Evolutionary conservation across 768 basidiomycete genomes (phyloP).

Genomic region (Boletales sp.): DNA sequence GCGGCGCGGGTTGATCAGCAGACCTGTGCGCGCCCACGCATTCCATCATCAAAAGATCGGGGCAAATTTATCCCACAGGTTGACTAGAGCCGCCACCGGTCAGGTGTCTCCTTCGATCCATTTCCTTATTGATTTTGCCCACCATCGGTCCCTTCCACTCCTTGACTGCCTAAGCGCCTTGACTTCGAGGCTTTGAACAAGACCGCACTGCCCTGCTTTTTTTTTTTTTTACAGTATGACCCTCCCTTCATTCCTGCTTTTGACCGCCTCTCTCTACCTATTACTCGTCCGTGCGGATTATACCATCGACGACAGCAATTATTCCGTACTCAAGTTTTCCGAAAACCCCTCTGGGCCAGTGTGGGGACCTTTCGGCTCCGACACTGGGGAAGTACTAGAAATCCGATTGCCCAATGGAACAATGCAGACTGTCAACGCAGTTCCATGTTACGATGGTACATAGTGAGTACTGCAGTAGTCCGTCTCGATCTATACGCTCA

Average conservation of each 20-base stretch:
- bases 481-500: slow-evolving; percentile 4
- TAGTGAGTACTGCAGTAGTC: slow-evolving; percentile 16
- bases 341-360: slow-evolving; percentile 26
- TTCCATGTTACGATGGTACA: slow-evolving; percentile 23
- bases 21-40: neutral
- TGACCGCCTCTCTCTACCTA: neutral
- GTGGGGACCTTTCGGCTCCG: slow-evolving; percentile 25
- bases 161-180: neutral
- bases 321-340: slow-evolving; percentile 22
- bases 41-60: neutral
- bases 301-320: slow-evolving; percentile 26
- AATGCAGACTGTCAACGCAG: slow-evolving; percentile 18
- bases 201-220: neutral
- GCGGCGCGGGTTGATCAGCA: slow-evolving; percentile 1
- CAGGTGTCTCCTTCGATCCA: neutral
- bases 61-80: neutral
- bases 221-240: slow-evolving; percentile 3
- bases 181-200: neutral
- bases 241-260: neutral
- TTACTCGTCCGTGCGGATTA: slow-evolving; percentile 20
- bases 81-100: neutral
- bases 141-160: slow-evolving; percentile 5
- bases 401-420: slow-evolving; percentile 26
- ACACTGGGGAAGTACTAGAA: slow-evolving; percentile 15
- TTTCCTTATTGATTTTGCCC: neutral